Evolutionary conservation across 352 stramenopile species (phyloP), one percentile per base, ranked within the genome.

Genomic region (Thalassiosira livingstoniorum): DNA sequence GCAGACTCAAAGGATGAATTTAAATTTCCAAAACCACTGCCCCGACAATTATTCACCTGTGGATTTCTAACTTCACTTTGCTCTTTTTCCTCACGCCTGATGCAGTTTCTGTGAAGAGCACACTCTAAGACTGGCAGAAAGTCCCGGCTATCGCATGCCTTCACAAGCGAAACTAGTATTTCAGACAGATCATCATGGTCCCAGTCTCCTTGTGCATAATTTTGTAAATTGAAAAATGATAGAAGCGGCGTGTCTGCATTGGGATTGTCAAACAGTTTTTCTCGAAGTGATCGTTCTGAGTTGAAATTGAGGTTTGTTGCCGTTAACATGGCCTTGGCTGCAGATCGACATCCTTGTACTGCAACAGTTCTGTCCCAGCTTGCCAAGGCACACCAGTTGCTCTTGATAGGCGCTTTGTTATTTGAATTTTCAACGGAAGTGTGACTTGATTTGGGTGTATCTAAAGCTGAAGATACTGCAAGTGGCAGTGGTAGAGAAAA

Each of bases 401-500:
- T 10, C 58, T 7, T 68, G 25, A n/a, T 25, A 23, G 47, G 54
- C 61, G 37, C 29, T 34, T 67, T 70, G 11, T 31, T 47, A 51
- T 76, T 55, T n/a, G 2, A 70, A 62, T 61, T 54, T 42, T 47
- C 21, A 66, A 34, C 42, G 4, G 35, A 60, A 1, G 4, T 0
- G 1, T 11, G 25, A n/a, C 10, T 34, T 18, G 21, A 51, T 18
- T 18, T 62, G 63, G 4, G 27, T 34, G 37, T 32, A 60, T 71
- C 25, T 60, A 23, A 34, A 61, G 18, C n/a, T 31, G 42, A 64
- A 53, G 25, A 67, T 35, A 93, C 71, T 18, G 87, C 55, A 29
- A 95, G 78, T 43, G 91, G 89, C n/a, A 95, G 61, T 43, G 91
- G 91, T 21, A 95, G 71, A 18, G 88, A 91, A 79, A 94, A 95